Evolutionary conservation across 352 stramenopile genomes (phyloP), one percentile per base, ranked within the genome.

Genomic region (Phytophthora boehmeriae): DNA sequence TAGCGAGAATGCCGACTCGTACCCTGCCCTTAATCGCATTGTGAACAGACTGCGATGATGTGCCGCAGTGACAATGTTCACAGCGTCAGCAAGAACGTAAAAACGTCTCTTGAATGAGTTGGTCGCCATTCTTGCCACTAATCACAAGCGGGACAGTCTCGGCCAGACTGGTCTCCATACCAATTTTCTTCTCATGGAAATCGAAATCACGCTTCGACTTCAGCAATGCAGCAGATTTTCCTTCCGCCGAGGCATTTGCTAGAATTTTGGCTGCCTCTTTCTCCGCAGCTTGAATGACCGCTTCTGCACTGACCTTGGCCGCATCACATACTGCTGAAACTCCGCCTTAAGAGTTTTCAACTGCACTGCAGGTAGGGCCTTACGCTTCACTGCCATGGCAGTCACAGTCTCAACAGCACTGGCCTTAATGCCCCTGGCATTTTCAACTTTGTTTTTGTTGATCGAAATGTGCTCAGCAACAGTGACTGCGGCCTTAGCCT

Each of bases 121-220:
- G 76, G 59, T 91, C 83, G 23, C 85, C 85, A 51, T 88, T 88
- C 54, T 87, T 87, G 54, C 85, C 85, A 54, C 76, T 89, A 44
- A 92, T 86, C 19, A 92, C 77, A 60, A 92, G 66, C 19, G 82
- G 78, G 5, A 87, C 68, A 20, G 59, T 66, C 52, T 70, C 42
- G 0, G 82, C 73, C 16, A 94, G 68, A 5, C 63, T 50, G 2
- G 72, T 73, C 63, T 92, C 75, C 1, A 91, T 52, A 11, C 47
- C 20, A 32, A 91, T 70, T 42, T 81, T 81, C 71, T 90, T 91
- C 52, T 66, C 63, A 49, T 84, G 71, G 65, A 85, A 87, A 35
- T 93, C 85, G 44, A 84, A 93, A 8, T 64, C 59, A 38, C 82
- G 80, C 69, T 92, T 93, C n/a, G 85, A 76, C 10, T 66, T 63